phyloP scores from a whole-genome alignment of 495 filamentous ascomycete genomes.

The Xylaria acuta region DNA sequence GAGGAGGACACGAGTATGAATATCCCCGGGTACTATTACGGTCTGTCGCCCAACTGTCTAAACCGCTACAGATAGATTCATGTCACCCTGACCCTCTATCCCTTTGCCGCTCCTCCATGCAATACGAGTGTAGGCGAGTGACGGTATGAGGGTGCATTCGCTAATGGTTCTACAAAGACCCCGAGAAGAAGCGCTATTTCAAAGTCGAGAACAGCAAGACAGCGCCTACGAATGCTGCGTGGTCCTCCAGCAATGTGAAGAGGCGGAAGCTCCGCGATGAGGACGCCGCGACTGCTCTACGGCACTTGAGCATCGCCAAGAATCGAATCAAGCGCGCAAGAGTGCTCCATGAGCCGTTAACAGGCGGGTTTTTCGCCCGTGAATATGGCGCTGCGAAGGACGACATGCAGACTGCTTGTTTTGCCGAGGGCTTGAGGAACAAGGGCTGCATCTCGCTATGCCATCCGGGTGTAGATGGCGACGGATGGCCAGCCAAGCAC shows the following conservation, averaged over 20 bases:
- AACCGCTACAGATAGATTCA: neutral
- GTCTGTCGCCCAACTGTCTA: slow-evolving; percentile 30
- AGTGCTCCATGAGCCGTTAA: slow-evolving; percentile 29
- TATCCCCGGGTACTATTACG: slow-evolving; percentile 55
- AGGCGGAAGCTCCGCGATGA: slow-evolving; percentile 38
- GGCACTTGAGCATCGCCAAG: slow-evolving; percentile 20
- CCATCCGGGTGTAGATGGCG: too few species aligned
- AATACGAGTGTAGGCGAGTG: neutral
- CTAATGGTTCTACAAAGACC: slow-evolving; percentile 40
- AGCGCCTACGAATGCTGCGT: slow-evolving; percentile 41
- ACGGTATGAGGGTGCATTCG: neutral
- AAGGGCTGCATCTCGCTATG: neutral
- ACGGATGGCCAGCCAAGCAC: slow-evolving; percentile 10
- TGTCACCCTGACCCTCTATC: neutral
- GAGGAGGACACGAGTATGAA: slow-evolving; percentile 22
- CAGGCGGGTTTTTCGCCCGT: slow-evolving; percentile 37
- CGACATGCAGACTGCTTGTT: slow-evolving; percentile 33
- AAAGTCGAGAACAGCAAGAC: slow-evolving; percentile 49
- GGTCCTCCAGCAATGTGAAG: slow-evolving; percentile 49
- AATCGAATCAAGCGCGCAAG: slow-evolving; percentile 35
- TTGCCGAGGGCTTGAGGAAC: slow-evolving; percentile 30
- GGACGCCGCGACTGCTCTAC: slow-evolving; percentile 19
- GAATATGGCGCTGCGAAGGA: slow-evolving; percentile 30
- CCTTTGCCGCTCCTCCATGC: neutral
- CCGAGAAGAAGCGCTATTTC: slow-evolving; percentile 55